Conservation (phyloP, 2,329 filamentous ascomycete species). For the Neodidymelliopsis sp. region DNA sequence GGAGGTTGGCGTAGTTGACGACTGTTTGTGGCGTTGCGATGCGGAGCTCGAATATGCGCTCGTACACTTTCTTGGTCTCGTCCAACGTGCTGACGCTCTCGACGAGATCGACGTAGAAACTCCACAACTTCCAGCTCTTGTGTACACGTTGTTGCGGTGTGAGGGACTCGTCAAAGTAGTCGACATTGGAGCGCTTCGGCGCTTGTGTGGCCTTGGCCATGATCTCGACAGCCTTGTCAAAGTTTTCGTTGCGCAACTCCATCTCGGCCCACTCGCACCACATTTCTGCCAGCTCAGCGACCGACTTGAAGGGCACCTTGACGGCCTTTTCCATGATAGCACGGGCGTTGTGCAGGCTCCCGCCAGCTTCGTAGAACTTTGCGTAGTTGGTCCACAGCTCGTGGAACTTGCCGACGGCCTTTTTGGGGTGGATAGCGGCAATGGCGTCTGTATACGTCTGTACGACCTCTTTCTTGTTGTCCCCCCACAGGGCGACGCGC, state of each 20-base stretch:
- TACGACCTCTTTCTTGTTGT: constrained; percentile 89
- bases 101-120: constrained; percentile 97
- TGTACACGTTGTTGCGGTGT: constrained; percentile 96
- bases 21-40: constrained; percentile 98
- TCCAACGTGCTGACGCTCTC: constrained; percentile 92
- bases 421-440: constrained; percentile 90
- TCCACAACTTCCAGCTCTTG: constrained; percentile 99
- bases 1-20: constrained; percentile 94
- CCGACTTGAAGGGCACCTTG: constrained; percentile 96
- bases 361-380: constrained; percentile 92
- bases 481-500: constrained; percentile 91
- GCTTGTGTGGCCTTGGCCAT: constrained; percentile 98
- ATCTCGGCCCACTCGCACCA: constrained; percentile 99
- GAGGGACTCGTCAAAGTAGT: constrained; percentile 96
- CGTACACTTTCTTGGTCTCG: constrained; percentile 93
- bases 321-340: constrained; percentile 98
- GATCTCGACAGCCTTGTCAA: constrained; percentile 90
- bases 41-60: constrained; percentile 95
- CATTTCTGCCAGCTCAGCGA: constrained; percentile 95
- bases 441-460: constrained; percentile 96
- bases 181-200: constrained; percentile 97
- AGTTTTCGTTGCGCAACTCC: constrained; percentile 95
- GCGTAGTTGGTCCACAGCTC: constrained; percentile 97
- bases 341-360: constrained; percentile 82
- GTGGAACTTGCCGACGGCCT: constrained; percentile 90